Percentiles rank a stretch among this genome's conserved stretches.
Evolutionary conservation across 2,329 filamentous ascomycete species (phyloP).

Genomic region (Ophiocordyceps sinensis): DNA sequence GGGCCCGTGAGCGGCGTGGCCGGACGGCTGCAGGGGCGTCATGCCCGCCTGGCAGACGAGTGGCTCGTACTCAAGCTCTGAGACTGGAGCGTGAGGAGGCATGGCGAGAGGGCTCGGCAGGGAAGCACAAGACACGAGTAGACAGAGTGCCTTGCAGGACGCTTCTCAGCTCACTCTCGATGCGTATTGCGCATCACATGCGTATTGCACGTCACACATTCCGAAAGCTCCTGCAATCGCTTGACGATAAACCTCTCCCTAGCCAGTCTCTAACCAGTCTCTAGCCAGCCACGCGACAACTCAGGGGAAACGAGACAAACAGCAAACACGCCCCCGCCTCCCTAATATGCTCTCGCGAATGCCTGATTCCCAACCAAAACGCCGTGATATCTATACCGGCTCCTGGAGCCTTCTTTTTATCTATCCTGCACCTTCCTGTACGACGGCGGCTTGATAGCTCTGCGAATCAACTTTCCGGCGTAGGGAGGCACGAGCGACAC

Average conservation of each 20-base stretch:
- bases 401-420: constrained; percentile 18
- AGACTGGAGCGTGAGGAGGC: background rate
- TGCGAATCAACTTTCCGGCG: constrained; percentile 68
- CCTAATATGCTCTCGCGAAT: background rate
- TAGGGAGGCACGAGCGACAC: constrained; percentile 79
- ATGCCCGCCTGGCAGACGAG: constrained; percentile 18
- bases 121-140: too few species aligned
- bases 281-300: too few species aligned
- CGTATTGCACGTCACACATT: too few species aligned
- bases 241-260: too few species aligned
- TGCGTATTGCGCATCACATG: too few species aligned
- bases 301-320: too few species aligned
- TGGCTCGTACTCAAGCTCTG: constrained; percentile 41
- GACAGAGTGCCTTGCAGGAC: background rate
- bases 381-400: background rate
- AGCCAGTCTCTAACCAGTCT: too few species aligned
- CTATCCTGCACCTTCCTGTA: constrained; percentile 83
- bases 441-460: constrained; percentile 79
- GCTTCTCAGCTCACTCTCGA: background rate
- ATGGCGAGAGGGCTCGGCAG: too few species aligned
- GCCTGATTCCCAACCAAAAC: constrained; percentile 2
- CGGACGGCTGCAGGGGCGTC: constrained; percentile 38
- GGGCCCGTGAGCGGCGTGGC: constrained; percentile 59
- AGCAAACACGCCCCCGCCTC: too few species aligned
- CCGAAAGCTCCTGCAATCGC: too few species aligned